phyloP scores from a whole-genome alignment of 495 filamentous ascomycete genomes.

The Annulohypoxylon nitens region DNA sequence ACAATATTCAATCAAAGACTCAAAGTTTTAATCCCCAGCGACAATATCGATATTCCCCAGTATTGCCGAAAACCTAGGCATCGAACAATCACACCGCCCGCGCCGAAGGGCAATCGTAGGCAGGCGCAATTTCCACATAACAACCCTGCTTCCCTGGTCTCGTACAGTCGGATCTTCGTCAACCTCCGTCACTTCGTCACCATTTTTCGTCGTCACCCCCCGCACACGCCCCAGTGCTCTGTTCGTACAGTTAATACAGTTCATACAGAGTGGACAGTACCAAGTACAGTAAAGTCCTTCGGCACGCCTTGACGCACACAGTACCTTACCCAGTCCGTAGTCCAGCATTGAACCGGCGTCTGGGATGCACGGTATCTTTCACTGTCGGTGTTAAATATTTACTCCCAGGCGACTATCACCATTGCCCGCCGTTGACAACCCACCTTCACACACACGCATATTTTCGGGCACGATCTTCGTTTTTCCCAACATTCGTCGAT shows the following conservation, averaged over 20 bases:
- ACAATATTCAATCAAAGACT: not conserved
- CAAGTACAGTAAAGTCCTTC: not conserved
- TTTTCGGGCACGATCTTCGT: not conserved
- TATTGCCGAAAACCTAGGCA: slow-evolving; percentile 10
- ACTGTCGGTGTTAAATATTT: not conserved
- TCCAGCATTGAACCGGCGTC: not conserved
- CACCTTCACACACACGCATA: not conserved
- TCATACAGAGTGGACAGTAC: not conserved
- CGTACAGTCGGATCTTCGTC: slow-evolving; percentile 5
- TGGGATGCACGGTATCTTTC: slow-evolving; percentile 4
- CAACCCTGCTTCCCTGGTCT: not conserved
- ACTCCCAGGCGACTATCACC: not conserved
- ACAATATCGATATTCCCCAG: slow-evolving; percentile 25
- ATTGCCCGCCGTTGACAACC: not conserved
- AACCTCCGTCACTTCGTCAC: not conserved
- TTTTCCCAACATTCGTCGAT: not conserved
- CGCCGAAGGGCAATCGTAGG: not conserved
- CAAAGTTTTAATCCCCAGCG: slow-evolving; percentile 22
- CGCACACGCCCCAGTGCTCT: not conserved
- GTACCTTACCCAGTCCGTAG: not conserved
- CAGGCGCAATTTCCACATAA: not conserved
- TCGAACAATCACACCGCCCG: slow-evolving; percentile 2
- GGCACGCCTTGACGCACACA: not conserved
- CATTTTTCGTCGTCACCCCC: not conserved
- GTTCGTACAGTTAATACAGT: not conserved